A percentile compares a stretch with the other conserved stretches of the same genome.
phyloP scores from a whole-genome alignment of 164 flowering plant species.

The Berberis vulgaris region DNA sequence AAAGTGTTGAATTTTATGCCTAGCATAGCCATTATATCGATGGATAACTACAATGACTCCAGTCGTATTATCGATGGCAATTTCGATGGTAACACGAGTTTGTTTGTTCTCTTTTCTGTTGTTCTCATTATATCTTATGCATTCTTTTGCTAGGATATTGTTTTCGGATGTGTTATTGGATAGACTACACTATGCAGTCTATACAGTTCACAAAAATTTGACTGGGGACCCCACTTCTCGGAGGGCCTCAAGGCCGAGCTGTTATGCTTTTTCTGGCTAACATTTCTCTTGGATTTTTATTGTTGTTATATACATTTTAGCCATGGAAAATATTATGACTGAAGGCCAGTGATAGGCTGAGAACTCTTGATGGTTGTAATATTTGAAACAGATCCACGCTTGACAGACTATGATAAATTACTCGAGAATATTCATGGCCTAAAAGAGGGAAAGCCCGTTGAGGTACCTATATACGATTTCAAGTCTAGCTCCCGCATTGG shows the following conservation, averaged over 20 bases:
- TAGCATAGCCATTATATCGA: conserved; percentile 80
- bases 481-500: conserved; percentile 83
- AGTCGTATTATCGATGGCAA: conserved; percentile 94
- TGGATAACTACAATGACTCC: conserved; percentile 94
- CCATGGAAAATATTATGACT: too few species aligned
- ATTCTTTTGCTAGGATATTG: not conserved
- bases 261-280: too few species aligned
- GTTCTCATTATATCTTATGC: not conserved
- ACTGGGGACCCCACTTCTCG: too few species aligned
- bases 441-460: conserved; percentile 63
- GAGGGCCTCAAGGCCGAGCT: too few species aligned
- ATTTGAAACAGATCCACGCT: conserved; percentile 74
- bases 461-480: conserved; percentile 95
- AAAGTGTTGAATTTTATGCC: conserved; percentile 90
- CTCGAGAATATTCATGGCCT: conserved; percentile 73
- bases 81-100: conserved; percentile 65
- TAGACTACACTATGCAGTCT: too few species aligned
- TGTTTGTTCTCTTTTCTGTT: conserved; percentile 5
- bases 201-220: too few species aligned
- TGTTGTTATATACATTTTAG: too few species aligned
- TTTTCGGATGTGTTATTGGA: too few species aligned
- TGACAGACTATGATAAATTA: conserved; percentile 93
- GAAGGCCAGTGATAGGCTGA: too few species aligned
- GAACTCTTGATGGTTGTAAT: not conserved
- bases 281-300: too few species aligned